Evolutionary conservation across 2,329 filamentous ascomycete species (phyloP), one percentile per base, ranked within the genome.

Genomic region (Fusarium heterosporum): DNA sequence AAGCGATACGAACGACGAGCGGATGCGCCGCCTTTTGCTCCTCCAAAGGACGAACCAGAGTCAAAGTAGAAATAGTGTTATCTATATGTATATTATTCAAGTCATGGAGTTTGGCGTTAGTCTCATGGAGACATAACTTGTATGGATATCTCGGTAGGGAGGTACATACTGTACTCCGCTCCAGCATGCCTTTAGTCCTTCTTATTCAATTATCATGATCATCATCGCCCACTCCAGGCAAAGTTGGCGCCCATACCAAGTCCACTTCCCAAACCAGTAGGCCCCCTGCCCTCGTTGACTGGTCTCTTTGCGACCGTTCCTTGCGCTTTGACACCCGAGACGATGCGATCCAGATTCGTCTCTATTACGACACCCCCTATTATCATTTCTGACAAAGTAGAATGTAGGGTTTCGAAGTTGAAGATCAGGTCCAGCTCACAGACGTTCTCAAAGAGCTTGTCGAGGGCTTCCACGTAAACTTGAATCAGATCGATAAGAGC

Each of bases 391-490:
- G 89, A 90, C 11, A 98, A 82, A 16, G 93, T 89, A 10, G 95
- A 92, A 82, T 99, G 96, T 73, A 99, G 84, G 16, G 93, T 96
- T 85, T 99, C 96, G 73, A 97, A 99, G 77, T 98, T 98, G 83
- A 99, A 99, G 78, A 99, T 99, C 71, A 99, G 85, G 78, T 99
- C 94, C 55, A 99, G 84, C 82, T 99, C 96, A 85, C 96, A 99
- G 11, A 99, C 96, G 77, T 99, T 97, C 81, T 98, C 96, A 76
- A 99, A 99, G 39, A 99, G 85, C 68, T 93, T 89, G 78, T 99
- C 96, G 34, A 99, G 86, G 1, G 95, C 90, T 80, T 99, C 96
- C 66, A 99, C 96, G 74, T 97, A 99, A 61, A 99, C 96, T 80
- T 99, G 96, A 69, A 99, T 98, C 54, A 99, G 83, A 78, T 99